phyloP scores from a whole-genome alignment of 2,329 filamentous ascomycete species.

The Aureobasidium sp. region DNA sequence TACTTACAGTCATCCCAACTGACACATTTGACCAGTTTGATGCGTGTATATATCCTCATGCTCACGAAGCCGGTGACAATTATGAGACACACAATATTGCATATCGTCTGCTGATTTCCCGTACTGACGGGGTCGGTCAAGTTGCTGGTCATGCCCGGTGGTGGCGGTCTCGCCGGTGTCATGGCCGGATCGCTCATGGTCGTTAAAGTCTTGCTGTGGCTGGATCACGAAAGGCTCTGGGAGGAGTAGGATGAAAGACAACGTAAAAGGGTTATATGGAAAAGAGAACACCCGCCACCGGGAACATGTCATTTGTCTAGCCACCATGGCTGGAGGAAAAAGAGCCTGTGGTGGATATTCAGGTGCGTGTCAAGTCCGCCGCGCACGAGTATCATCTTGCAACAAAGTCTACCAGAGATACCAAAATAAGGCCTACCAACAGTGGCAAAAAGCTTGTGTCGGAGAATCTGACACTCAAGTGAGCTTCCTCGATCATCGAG shows the following conservation, averaged over 20 bases:
- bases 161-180: neutral
- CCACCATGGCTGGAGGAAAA: neutral
- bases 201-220: neutral
- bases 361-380: neutral
- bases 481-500: neutral
- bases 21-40: conserved; percentile 6
- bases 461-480: neutral
- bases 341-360: neutral
- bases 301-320: neutral
- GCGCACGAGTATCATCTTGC: conserved; percentile 1
- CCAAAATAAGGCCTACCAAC: neutral
- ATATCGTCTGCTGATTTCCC: conserved; percentile 1
- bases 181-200: neutral
- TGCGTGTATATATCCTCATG: conserved; percentile 3
- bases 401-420: neutral
- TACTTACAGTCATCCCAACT: conserved; percentile 14
- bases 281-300: neutral
- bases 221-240: neutral
- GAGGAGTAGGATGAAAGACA: neutral
- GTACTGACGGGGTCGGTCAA: neutral
- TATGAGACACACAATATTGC: neutral
- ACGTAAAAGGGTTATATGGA: neutral
- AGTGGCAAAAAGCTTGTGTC: neutral
- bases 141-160: conserved; percentile 6
- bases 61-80: neutral